Percentiles rank a stretch among this genome's conserved stretches.
Conservation (phyloP, 805 yeast species). For the Myxozyma udenii region DNA sequence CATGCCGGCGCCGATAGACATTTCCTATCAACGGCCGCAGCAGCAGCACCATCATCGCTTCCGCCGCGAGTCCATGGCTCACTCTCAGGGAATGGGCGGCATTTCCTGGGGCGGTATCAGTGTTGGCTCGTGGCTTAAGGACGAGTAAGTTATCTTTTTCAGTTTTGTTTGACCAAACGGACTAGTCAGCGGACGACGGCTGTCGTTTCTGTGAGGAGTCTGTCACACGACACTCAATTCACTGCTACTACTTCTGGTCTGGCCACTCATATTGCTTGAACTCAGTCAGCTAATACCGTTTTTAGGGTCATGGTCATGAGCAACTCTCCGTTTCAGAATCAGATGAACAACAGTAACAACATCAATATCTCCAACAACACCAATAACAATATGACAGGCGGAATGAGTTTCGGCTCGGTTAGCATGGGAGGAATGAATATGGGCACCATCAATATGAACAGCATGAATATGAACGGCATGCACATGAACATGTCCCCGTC, state of each 20-base stretch:
- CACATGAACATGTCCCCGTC: slow-evolving; percentile 58
- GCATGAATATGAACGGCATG: slow-evolving; percentile 13
- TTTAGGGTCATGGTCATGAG: slow-evolving; percentile 18
- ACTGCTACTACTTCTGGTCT: background rate
- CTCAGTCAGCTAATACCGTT: background rate
- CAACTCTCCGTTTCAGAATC: slow-evolving; percentile 10
- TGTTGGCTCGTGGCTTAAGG: slow-evolving; percentile 93
- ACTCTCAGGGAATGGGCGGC: slow-evolving; percentile 97
- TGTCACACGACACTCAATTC: too few species aligned
- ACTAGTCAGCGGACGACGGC: too few species aligned
- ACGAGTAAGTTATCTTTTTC: slow-evolving; percentile 51
- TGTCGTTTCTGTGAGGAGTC: too few species aligned
- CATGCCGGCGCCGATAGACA: slow-evolving; percentile 43
- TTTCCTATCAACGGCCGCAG: slow-evolving; percentile 41
- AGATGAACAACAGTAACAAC: background rate
- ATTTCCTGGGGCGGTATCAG: slow-evolving; percentile 95
- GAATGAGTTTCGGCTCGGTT: slow-evolving; percentile 22
- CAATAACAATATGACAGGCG: too few species aligned
- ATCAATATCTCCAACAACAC: too few species aligned
- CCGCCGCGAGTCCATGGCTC: slow-evolving; percentile 88
- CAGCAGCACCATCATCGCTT: slow-evolving; percentile 43
- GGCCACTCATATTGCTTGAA: too few species aligned
- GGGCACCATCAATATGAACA: background rate
- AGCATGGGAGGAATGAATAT: background rate
- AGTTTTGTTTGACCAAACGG: background rate